phyloP scores from a whole-genome alignment of 257 asterid species.

The Nicotiana tomentosiformis region DNA sequence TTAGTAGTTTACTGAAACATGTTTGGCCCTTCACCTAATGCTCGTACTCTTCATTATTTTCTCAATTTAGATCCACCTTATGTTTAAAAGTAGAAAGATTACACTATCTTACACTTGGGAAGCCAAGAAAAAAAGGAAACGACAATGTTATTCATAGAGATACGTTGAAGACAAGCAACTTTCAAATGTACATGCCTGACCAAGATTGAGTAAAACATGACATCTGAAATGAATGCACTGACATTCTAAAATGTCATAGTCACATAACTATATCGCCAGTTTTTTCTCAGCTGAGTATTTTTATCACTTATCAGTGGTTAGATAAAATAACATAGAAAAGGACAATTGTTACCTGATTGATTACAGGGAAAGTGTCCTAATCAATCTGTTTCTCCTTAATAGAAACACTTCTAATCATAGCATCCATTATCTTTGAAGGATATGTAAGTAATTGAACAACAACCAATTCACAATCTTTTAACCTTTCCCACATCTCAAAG shows the following conservation, averaged over 20 bases:
- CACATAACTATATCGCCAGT: background rate
- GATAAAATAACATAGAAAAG: background rate
- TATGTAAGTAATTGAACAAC: slow-evolving; percentile 9
- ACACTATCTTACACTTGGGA: background rate
- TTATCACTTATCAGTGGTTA: background rate
- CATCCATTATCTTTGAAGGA: background rate
- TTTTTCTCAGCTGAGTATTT: background rate
- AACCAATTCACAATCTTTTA: background rate
- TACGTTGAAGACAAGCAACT: background rate
- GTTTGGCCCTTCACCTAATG: background rate
- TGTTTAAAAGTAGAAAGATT: background rate
- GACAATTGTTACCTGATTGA: background rate
- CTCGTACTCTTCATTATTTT: background rate
- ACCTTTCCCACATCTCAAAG: slow-evolving; percentile 16
- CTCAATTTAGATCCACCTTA: background rate
- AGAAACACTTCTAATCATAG: background rate
- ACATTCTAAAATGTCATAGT: background rate
- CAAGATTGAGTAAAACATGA: slow-evolving; percentile 1
- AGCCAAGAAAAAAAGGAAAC: background rate
- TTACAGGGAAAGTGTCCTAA: background rate
- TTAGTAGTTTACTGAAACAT: background rate
- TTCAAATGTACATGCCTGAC: background rate
- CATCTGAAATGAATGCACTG: background rate
- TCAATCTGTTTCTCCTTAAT: slow-evolving; percentile 7
- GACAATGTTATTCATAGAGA: background rate